phyloP scores from a whole-genome alignment of 345 rosid genomes.

The Turnera subulata region DNA sequence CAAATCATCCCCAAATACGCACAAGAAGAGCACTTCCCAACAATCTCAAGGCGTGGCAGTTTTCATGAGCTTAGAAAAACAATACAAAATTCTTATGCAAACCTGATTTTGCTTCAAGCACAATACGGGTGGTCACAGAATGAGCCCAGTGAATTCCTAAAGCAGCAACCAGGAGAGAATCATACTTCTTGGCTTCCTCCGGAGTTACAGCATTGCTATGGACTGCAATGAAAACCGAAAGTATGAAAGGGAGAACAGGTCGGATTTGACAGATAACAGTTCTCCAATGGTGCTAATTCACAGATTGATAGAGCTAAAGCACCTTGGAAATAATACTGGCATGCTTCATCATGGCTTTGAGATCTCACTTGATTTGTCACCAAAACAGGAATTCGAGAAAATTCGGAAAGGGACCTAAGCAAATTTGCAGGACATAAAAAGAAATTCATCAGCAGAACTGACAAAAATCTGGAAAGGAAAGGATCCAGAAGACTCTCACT shows the following conservation, averaged over 20 bases:
- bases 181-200: conserved; percentile 38
- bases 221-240: conserved; percentile 30
- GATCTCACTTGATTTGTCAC: conserved; percentile 94
- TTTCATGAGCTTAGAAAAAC: not conserved
- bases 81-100: not conserved
- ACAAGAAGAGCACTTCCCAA: not conserved
- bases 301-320: conserved; percentile 9
- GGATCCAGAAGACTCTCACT: conserved; percentile 36
- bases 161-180: conserved; percentile 77
- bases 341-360: conserved; percentile 43
- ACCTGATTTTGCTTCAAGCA: conserved; percentile 79
- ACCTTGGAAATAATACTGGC: conserved; percentile 73
- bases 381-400: conserved; percentile 69
- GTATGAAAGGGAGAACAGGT: not conserved
- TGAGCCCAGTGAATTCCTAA: conserved; percentile 85
- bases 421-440: conserved; percentile 8
- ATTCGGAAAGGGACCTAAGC: conserved; percentile 75
- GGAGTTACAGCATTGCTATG: conserved; percentile 26
- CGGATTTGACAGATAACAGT: no score
- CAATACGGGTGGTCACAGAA: conserved; percentile 69
- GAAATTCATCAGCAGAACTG: conserved; percentile 11
- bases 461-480: conserved; percentile 2
- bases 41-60: not conserved
- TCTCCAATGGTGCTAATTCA: no score
- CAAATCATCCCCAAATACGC: not conserved